Evolutionary conservation across 2,329 filamentous ascomycete genomes (phyloP), one percentile per base, ranked within the genome.

Genomic region (Aspergillus latus): DNA sequence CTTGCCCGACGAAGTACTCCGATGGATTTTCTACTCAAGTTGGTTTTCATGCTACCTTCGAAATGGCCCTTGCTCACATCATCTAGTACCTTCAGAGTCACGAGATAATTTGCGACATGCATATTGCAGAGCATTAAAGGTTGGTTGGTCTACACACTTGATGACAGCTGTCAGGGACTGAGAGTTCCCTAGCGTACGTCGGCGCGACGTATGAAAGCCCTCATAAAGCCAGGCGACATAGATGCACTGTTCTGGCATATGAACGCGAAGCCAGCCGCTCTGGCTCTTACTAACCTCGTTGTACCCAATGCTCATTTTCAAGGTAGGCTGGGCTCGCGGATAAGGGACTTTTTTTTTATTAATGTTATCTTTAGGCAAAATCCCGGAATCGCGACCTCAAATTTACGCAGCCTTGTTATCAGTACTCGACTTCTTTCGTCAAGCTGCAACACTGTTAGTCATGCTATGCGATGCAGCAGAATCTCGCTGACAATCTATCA

Each of bases 1-100:
- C 2, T 68, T 91, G 10, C 84, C 88, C 0, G 83, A 89, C 58
- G 81, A 87, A 53, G 66, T 91, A 1, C 79, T 90, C 49, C 64
- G 80, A 13, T 92, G 89, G 88, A 75, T 90, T 2, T 69, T 77
- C 36, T 60, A 68, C 40, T 67, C 70, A 49, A 61, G 75, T 75
- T 46, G 29, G 65, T 65, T 48, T 21, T 39, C 4, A 59, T 44
- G 46, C 43, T 30, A 44, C 16, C 9, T 21, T 21, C 5, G 7
- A 40, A 40, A 5, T 48, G 21, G 11, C 11, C 10, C 4, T 46
- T 21, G 11, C 60, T 63, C 32, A 60, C 55, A 8, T 51, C 6
- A 13, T 30, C 21, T 45, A 72, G 74, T 86, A 21, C 83, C 81
- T 53, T 68, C 76, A 1, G 85, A 89, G 63, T 72, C 75, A 40